These are phyloP conservation scores for Extremus antarcticus DNA, from an alignment of 495 filamentous ascomycete genomes.

Conservation along the genomic window DNA sequence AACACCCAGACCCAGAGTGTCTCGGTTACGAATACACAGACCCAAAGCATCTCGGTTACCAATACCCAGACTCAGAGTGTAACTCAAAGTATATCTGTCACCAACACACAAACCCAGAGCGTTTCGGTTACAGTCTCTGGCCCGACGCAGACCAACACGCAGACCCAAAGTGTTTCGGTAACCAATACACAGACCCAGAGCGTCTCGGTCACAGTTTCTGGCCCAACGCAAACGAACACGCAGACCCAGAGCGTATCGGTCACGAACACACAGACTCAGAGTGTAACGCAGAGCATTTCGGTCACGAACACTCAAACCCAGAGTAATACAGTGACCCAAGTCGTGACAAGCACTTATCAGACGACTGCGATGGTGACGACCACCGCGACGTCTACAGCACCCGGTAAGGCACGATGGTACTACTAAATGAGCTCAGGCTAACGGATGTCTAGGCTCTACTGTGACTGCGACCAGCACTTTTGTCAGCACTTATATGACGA, in stretches of 20 bases:
- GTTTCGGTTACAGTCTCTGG: not conserved
- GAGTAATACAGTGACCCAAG: not conserved
- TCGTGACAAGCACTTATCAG: not conserved
- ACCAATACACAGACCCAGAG: not conserved
- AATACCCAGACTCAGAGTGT: not conserved
- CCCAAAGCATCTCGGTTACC: not conserved
- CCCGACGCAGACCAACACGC: not conserved
- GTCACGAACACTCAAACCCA: not conserved
- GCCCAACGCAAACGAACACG: not conserved
- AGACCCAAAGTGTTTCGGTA: not conserved
- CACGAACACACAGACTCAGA: not conserved
- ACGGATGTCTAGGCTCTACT: not conserved
- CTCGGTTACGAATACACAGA: not conserved
- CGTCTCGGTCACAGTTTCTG: not conserved
- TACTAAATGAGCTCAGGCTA: not conserved
- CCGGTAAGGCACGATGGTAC: not conserved
- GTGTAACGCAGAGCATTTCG: not conserved
- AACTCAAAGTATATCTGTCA: not conserved
- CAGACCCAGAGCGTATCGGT: not conserved
- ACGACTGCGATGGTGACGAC: not conserved
- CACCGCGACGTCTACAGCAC: not conserved
- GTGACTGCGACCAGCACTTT: not conserved
- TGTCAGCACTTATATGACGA: not conserved
- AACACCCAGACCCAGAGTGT: not conserved
- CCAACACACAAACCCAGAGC: not conserved